A percentile compares a stretch with the other conserved stretches of the same genome.
These are phyloP conservation scores for Elsinoe perseae DNA, from an alignment of 2,329 filamentous ascomycete genomes.

Conservation along the genomic window DNA sequence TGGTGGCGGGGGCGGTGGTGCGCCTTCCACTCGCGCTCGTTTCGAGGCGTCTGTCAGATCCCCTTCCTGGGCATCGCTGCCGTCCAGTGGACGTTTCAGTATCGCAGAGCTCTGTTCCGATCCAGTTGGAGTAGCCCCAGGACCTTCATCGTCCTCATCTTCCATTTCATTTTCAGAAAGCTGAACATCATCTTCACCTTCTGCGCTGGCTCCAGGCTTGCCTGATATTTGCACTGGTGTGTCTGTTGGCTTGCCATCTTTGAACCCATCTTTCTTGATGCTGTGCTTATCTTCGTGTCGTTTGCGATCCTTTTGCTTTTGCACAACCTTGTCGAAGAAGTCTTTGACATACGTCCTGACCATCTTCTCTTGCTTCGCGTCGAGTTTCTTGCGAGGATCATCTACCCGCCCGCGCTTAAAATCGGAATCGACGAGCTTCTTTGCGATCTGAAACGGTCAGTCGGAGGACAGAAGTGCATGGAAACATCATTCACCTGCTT, in stretches of 20 bases:
- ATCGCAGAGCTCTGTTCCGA: slow-evolving; percentile 24
- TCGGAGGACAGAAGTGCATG: slow-evolving; percentile 36
- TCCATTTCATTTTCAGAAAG: slow-evolving; percentile 24
- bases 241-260: slow-evolving; percentile 4
- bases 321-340: slow-evolving; percentile 79
- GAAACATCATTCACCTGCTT: slow-evolving; percentile 46
- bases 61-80: slow-evolving; percentile 30
- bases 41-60: slow-evolving; percentile 25
- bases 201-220: neutral
- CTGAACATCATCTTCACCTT: slow-evolving; percentile 39
- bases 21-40: slow-evolving; percentile 26
- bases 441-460: slow-evolving; percentile 49
- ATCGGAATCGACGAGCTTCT: slow-evolving; percentile 85
- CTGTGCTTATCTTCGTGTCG: slow-evolving; percentile 30
- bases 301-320: slow-evolving; percentile 56
- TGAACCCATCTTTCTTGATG: slow-evolving; percentile 20
- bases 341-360: slow-evolving; percentile 77
- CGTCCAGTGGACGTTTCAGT: slow-evolving; percentile 28
- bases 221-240: neutral
- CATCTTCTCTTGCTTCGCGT: slow-evolving; percentile 66
- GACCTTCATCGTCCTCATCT: slow-evolving; percentile 18
- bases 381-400: slow-evolving; percentile 67
- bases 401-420: slow-evolving; percentile 83
- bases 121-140: slow-evolving; percentile 23
- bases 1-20: slow-evolving; percentile 33